Percentiles rank a stretch among this genome's conserved stretches.
Evolutionary conservation across 1,139 yeast species (phyloP).

Genomic region (Taiozyma sp.): DNA sequence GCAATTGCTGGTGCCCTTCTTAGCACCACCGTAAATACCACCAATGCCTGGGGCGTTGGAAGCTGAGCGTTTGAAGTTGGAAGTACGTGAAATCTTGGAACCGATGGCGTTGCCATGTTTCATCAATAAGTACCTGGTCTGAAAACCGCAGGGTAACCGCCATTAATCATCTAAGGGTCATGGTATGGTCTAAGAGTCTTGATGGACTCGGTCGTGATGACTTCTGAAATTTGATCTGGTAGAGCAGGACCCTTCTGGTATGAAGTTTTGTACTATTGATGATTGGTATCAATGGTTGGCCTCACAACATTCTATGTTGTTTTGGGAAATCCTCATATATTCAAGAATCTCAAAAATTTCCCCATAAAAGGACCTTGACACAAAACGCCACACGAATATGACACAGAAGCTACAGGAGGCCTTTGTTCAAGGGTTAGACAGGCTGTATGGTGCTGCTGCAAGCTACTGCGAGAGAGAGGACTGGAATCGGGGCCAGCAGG

Average conservation of each 20-base stretch:
- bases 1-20: constrained; percentile 2
- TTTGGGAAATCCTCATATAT: neutral
- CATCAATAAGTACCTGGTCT: constrained; percentile 27
- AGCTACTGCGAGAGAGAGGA: neutral
- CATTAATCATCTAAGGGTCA: constrained; percentile 61
- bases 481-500: constrained; percentile 15
- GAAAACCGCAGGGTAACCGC: no score
- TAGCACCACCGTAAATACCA: neutral
- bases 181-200: constrained; percentile 56
- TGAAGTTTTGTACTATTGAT: no score
- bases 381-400: neutral
- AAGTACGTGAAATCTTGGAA: constrained; percentile 26
- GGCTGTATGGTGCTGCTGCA: neutral
- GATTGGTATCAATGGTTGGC: no score
- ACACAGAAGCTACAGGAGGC: neutral
- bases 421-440: neutral
- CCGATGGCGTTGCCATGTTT: constrained; percentile 31
- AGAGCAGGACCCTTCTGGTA: no score
- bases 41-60: constrained; percentile 8
- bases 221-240: neutral
- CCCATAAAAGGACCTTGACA: neutral
- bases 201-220: constrained; percentile 4
- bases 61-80: constrained; percentile 8
- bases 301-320: no score
- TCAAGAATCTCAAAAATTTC: neutral